Base-by-base conservation (phyloP, 106 monocot genomes). In the Dioscorea zingiberensis region DNA sequence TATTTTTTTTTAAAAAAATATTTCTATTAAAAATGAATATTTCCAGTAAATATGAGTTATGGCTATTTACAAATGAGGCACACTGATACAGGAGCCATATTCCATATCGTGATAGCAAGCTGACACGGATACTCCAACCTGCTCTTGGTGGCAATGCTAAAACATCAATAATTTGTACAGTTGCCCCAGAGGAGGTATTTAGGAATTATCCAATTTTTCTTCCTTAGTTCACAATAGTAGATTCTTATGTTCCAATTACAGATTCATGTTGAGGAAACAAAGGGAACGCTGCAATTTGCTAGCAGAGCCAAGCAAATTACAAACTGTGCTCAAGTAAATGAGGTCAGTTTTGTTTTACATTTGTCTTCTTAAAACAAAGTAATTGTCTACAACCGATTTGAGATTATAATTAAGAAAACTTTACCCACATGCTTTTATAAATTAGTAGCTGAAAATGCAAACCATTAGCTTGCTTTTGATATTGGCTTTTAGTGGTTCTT, bases 271-370 rank as follows among this genome's bases (percentile, higher is more conserved):
- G 92, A 98, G 69, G 92, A 98, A 89, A 88, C 81, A 47, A 88
- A 73, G 58, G 92, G 91, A 8, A 98, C 97, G 11, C 97, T 98
- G 60, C 85, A 86, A 21, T 98, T 98, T 82, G 97, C 92, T 44
- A 98, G 97, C 77, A 83, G 97, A 76, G 97, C 97, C 48, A 98
- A 92, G 71, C 73, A 79, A 16, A 81, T 98, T 45, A 98, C 92
- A 47, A 98, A 92, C 47, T 98, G 88, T 74, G 97, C 88, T 45
- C 88, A 98, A 92, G 88, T 98, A 53, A 98, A 98, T 64, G 97
- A 98, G 86, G 92, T 97, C 51, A 16, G 56, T 48, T 71, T 48
- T 62, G 24, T 7, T 28, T 27, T 55, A n/a, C 25, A 44, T 59
- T 63, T 59, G 23, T 1, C 38, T 30, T 30, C 30, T 38, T 38